Percentiles rank a stretch among this genome's conserved stretches.
Evolutionary conservation across 2,329 filamentous ascomycete genomes (phyloP).

Genomic region (Gaeumannomyces sp.): DNA sequence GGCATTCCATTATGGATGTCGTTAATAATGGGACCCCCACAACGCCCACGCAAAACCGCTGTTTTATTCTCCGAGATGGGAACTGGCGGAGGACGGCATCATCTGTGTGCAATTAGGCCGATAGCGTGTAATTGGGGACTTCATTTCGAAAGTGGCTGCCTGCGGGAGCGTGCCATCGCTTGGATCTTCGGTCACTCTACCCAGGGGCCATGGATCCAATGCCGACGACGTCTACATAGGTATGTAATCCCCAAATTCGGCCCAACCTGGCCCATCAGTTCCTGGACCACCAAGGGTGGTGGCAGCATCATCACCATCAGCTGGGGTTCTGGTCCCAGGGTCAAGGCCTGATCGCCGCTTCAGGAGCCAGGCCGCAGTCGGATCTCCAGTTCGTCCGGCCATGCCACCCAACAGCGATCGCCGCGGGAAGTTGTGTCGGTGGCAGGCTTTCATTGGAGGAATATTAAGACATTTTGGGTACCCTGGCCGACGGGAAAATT

Average conservation of each 20-base stretch:
- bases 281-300: too few species aligned
- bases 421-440: background rate
- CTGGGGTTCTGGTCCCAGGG: background rate
- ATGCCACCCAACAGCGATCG: background rate
- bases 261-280: background rate
- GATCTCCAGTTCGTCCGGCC: background rate
- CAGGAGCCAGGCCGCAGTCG: background rate
- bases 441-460: background rate
- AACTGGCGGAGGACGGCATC: background rate
- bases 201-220: background rate
- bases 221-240: background rate
- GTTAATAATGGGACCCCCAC: too few species aligned
- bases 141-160: background rate
- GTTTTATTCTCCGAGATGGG: background rate
- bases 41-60: background rate
- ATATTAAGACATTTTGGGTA: background rate
- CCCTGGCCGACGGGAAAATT: background rate
- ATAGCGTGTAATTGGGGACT: background rate
- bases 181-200: background rate
- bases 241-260: too few species aligned
- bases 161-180: background rate
- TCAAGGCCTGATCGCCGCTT: background rate
- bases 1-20: too few species aligned
- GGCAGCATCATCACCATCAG: background rate
- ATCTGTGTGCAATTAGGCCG: background rate